phyloP scores from a whole-genome alignment of 2,329 filamentous ascomycete genomes.

The Aureobasidium sp. region DNA sequence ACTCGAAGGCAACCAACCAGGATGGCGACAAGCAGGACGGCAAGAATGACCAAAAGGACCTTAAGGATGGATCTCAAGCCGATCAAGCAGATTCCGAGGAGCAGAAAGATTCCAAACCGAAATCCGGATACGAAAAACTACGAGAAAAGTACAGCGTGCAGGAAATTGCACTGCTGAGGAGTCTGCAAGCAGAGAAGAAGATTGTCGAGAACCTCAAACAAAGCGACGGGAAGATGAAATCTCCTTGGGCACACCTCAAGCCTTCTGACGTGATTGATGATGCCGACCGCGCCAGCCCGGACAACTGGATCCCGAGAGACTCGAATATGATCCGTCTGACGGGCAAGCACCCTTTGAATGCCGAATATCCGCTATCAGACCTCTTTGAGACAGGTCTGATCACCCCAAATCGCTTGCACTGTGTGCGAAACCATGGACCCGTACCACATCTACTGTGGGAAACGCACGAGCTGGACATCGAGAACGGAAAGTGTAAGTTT shows the following conservation, averaged over 20 bases:
- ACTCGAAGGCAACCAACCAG: not conserved
- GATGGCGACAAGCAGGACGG: too few species aligned
- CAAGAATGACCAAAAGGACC: constrained; percentile 7
- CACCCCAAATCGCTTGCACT: constrained; percentile 47
- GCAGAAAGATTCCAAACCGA: not conserved
- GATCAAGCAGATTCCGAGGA: constrained; percentile 18
- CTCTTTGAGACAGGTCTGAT: constrained; percentile 44
- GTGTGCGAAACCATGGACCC: constrained; percentile 48
- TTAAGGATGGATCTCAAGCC: not conserved
- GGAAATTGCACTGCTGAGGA: constrained; percentile 38
- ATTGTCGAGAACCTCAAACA: constrained; percentile 35
- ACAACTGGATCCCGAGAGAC: constrained; percentile 48
- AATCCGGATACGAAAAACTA: constrained; percentile 23
- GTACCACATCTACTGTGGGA: constrained; percentile 40
- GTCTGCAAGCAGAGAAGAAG: constrained; percentile 40
- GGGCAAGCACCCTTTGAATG: constrained; percentile 49
- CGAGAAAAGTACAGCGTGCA: constrained; percentile 35
- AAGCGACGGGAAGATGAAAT: constrained; percentile 39
- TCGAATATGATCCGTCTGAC: constrained; percentile 44
- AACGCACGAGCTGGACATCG: constrained; percentile 42
- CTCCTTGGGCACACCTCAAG: constrained; percentile 30
- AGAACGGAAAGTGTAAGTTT: constrained; percentile 32
- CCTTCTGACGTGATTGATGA: constrained; percentile 39
- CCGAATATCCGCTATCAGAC: constrained; percentile 37
- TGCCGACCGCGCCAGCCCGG: constrained; percentile 45